Percentiles rank a stretch among this genome's conserved stretches.
Conservation (phyloP, 257 asterid species). For the Rubia yunnanensis region DNA sequence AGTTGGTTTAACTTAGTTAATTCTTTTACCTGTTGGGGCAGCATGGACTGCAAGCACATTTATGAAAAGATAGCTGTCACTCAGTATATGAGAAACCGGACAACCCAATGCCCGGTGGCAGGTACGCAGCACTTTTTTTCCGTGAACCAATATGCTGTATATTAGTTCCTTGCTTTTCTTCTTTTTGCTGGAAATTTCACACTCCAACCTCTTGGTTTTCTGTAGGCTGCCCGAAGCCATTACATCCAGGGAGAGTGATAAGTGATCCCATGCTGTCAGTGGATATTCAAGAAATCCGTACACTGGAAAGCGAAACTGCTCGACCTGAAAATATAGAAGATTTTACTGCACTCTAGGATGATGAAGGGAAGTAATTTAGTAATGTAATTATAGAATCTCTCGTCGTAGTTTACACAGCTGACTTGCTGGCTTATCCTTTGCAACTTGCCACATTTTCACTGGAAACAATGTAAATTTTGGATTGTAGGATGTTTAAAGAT, state of each 20-base stretch:
- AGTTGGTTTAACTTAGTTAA: slow-evolving; percentile 2
- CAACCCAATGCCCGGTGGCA: slow-evolving; percentile 35
- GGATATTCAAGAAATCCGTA: slow-evolving; percentile 81
- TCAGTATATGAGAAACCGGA: slow-evolving; percentile 42
- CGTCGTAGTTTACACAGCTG: background rate
- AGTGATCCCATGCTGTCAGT: slow-evolving; percentile 59
- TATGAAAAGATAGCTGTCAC: slow-evolving; percentile 57
- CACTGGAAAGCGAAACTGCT: slow-evolving; percentile 34
- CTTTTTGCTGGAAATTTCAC: background rate
- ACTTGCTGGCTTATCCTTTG: background rate
- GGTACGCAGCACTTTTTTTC: slow-evolving; percentile 30
- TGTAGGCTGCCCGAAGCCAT: slow-evolving; percentile 71
- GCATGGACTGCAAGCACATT: slow-evolving; percentile 92
- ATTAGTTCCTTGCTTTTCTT: slow-evolving; percentile 4
- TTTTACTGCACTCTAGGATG: slow-evolving; percentile 47
- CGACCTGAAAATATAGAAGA: slow-evolving; percentile 54
- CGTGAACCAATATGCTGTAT: background rate
- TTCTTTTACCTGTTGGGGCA: slow-evolving; percentile 19
- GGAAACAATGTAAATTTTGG: background rate
- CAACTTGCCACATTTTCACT: background rate
- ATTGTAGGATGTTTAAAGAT: background rate
- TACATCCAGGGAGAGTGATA: slow-evolving; percentile 37
- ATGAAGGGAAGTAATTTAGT: slow-evolving; percentile 7
- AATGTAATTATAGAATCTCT: background rate
- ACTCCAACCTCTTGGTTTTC: slow-evolving; percentile 5